Evolutionary conservation across 371 early-diverging fungal species (phyloP).

Genomic region (Batkoa obscura): DNA sequence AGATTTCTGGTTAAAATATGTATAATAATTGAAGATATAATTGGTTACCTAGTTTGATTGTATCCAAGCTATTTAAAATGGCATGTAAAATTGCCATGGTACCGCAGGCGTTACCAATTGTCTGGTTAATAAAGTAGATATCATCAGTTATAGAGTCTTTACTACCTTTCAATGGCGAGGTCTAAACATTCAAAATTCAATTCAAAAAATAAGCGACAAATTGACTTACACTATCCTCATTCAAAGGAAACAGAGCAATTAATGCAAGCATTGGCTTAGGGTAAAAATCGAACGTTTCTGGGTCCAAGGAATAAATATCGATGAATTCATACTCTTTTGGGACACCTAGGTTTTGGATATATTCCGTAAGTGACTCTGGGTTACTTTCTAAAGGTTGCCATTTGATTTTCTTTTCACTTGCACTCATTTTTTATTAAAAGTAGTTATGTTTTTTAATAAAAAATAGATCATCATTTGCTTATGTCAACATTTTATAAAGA

Average conservation of each 20-base stretch:
- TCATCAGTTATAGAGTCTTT: conserved; percentile 35
- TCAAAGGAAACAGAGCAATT: conserved; percentile 51
- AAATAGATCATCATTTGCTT: too few relatives aligned
- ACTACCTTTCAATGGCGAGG: conserved; percentile 19
- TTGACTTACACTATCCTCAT: conserved; percentile 11
- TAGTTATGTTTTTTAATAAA: too few relatives aligned
- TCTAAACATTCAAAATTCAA: conserved; percentile 30
- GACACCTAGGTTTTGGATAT: not conserved
- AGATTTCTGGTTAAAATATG: not conserved
- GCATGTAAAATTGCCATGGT: conserved; percentile 66
- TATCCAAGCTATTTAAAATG: conserved; percentile 27
- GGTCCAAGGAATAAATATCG: not conserved
- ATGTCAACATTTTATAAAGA: too few relatives aligned
- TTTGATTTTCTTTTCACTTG: too few relatives aligned
- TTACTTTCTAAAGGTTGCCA: not conserved
- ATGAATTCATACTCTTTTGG: not conserved
- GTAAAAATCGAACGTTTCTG: not conserved
- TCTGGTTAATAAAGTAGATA: conserved; percentile 63
- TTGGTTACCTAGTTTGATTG: conserved; percentile 6
- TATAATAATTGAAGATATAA: not conserved
- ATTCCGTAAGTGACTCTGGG: not conserved
- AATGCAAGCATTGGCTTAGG: conserved; percentile 45
- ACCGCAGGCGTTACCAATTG: conserved; percentile 84
- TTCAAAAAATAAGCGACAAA: conserved; percentile 16
- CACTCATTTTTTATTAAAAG: too few relatives aligned